A percentile compares a stretch with the other conserved stretches of the same genome.
Conservation (phyloP, 2,329 filamentous ascomycete species). For the Alternaria metachromatica region DNA sequence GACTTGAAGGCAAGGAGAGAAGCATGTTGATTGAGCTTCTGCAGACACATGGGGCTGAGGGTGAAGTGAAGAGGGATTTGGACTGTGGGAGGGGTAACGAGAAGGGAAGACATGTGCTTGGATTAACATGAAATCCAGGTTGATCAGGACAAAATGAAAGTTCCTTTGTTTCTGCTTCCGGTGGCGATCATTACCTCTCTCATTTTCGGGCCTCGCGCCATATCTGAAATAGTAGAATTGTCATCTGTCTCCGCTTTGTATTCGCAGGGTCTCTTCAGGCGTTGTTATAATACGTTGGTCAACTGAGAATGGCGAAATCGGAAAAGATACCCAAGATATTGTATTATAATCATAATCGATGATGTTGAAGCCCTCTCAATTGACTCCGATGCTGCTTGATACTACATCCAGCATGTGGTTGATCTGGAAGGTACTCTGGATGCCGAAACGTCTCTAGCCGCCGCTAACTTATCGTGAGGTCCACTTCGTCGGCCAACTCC, state of each 20-base stretch:
- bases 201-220: neutral
- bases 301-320: neutral
- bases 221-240: neutral
- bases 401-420: neutral
- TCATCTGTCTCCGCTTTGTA: neutral
- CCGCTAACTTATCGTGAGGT: slow-evolving; percentile 26
- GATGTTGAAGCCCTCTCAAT: neutral
- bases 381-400: neutral
- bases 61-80: slow-evolving; percentile 20
- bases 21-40: slow-evolving; percentile 40
- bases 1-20: slow-evolving; percentile 33
- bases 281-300: neutral
- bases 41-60: slow-evolving; percentile 38
- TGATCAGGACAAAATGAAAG: neutral
- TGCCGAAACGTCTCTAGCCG: slow-evolving; percentile 5
- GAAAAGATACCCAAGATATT: neutral
- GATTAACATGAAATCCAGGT: slow-evolving; percentile 14
- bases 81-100: slow-evolving; percentile 26
- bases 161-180: neutral
- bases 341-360: neutral
- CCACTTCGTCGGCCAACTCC: slow-evolving; percentile 31
- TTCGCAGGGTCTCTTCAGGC: neutral
- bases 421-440: neutral
- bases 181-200: neutral
- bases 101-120: slow-evolving; percentile 30